Evolutionary conservation across 306 rosid species (phyloP).

Genomic region (Lupinus albus): DNA sequence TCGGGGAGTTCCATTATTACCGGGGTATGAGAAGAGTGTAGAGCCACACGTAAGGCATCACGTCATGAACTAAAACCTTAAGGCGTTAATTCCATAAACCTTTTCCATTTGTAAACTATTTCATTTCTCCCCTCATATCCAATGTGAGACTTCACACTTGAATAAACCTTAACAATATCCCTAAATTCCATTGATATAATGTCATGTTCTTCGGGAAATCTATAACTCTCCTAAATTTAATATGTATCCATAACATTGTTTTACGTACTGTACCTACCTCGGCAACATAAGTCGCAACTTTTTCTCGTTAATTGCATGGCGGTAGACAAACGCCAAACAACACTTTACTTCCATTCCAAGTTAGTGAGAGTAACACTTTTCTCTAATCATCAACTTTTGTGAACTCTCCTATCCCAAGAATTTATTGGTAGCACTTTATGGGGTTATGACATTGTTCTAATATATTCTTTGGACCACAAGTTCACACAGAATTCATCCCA

Average conservation of each 20-base stretch:
- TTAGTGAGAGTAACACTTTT: conserved; percentile 31
- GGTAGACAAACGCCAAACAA: conserved; percentile 68
- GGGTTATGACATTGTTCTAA: neutral
- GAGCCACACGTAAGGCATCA: too few relatives aligned
- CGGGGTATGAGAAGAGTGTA: too few relatives aligned
- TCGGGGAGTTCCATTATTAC: too few relatives aligned
- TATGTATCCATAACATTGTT: conserved; percentile 2
- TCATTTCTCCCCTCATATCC: too few relatives aligned
- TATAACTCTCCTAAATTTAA: neutral
- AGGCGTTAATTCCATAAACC: too few relatives aligned
- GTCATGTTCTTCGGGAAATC: conserved; percentile 42
- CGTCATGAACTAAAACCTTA: too few relatives aligned
- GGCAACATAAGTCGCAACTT: conserved; percentile 30
- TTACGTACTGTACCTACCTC: conserved; percentile 27
- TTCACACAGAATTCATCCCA: conserved; percentile 21
- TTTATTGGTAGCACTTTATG: conserved; percentile 10
- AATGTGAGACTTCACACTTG: too few relatives aligned
- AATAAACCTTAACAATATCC: too few relatives aligned
- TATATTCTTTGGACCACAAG: conserved; percentile 47
- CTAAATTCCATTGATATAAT: too few relatives aligned
- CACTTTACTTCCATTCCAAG: conserved; percentile 48
- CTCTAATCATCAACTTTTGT: conserved; percentile 29
- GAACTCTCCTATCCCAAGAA: conserved; percentile 37
- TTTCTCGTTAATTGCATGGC: conserved; percentile 52
- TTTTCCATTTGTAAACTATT: too few relatives aligned